Base-by-base conservation (phyloP, 129 eudicot genomes). In the Mikania micrantha region DNA sequence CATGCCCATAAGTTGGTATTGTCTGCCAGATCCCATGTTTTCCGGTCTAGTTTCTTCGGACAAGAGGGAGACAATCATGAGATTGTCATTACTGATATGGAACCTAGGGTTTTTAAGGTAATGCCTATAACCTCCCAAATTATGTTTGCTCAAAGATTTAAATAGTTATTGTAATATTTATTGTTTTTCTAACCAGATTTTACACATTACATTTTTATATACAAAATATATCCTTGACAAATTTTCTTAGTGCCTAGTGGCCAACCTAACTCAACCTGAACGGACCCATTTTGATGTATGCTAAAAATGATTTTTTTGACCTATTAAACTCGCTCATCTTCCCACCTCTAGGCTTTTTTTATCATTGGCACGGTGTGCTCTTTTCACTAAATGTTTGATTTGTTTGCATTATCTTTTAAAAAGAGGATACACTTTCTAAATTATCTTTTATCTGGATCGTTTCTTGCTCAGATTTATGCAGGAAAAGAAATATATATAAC, bases 1-100 rank as follows among this genome's bases (percentile, higher is more conserved):
- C 78, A 79, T 77, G 95, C 95, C 65, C 97, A 91, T 70, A 91
- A 88, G 67, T 71, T 91, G 80, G 95, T 91, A 35, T 75, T 91
- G 77, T 82, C 86, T 79, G 88, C 97, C 69, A 88, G 97, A 45
- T 87, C 97, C 42, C 74, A 87, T 41, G 82, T 76, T 17, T 85
- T 91, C 72, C 84, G 72, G 2, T 60, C 86, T 56, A 80, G 79
- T 28, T 60, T 80, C 28, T 78, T 74, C 66, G 72, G 48, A 59
- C 57, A 64, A 60, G 84, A 80, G 52, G 81, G 66, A 39, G 87
- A 72, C 60, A 53, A 79, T 22, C 73, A 86, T 40, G 96, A 90
- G 45, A 79, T 87, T 53, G 42, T 63, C 32, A 72, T 91, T 32
- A 32, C 77, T 28, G 88, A 83, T 45, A 78, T 91, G 88, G 92